phyloP scores from a whole-genome alignment of 2,329 filamentous ascomycete genomes.

The Fusarium paranaense region DNA sequence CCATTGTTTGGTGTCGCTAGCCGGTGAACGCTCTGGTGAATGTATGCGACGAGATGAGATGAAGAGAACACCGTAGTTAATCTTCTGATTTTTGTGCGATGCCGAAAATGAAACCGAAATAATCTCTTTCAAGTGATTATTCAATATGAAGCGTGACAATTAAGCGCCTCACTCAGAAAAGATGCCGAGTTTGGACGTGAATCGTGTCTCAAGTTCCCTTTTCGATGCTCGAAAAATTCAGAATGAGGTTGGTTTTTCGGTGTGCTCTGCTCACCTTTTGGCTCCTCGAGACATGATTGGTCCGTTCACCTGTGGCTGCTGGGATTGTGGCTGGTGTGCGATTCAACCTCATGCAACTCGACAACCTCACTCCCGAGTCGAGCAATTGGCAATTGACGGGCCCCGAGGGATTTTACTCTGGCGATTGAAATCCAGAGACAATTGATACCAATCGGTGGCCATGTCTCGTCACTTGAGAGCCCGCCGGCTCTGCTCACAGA shows the following conservation, averaged over 20 bases:
- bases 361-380: background rate
- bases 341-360: constrained; percentile 14
- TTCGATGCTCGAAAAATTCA: constrained; percentile 31
- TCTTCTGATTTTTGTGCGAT: background rate
- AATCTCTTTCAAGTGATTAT: background rate
- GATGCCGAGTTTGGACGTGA: constrained; percentile 9
- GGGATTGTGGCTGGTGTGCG: constrained; percentile 26
- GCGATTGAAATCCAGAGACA: background rate
- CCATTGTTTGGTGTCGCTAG: constrained; percentile 30
- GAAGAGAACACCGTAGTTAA: background rate
- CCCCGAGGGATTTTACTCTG: background rate
- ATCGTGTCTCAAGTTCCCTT: constrained; percentile 23
- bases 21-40: constrained; percentile 7
- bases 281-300: constrained; percentile 36
- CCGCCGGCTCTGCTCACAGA: constrained; percentile 5
- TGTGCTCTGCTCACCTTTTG: constrained; percentile 15
- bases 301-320: background rate
- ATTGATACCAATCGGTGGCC: background rate
- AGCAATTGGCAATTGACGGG: background rate
- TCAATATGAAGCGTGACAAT: background rate
- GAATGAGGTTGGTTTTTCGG: constrained; percentile 33
- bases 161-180: background rate
- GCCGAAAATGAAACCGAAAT: background rate
- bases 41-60: background rate
- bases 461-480: constrained; percentile 16